Evolutionary conservation across 371 early-diverging fungal species (phyloP).

Genomic region (Basidiobolus meristosporus): DNA sequence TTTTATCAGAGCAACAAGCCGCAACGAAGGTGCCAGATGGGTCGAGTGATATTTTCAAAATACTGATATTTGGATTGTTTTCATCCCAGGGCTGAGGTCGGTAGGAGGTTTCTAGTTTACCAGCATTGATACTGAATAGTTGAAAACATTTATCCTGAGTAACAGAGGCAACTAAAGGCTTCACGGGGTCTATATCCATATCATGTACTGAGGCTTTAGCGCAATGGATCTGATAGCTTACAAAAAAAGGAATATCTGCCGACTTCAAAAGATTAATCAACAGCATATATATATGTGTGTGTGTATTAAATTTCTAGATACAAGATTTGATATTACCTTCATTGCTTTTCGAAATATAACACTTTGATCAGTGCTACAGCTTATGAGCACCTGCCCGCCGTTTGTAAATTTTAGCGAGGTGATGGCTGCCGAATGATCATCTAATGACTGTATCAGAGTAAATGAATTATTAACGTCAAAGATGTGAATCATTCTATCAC

Average conservation of each 20-base stretch:
- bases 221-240: conserved; percentile 46
- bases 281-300: too few species aligned
- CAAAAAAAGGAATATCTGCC: conserved; percentile 11
- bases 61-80: conserved; percentile 26
- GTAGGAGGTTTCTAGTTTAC: conserved; percentile 38
- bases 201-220: conserved; percentile 58
- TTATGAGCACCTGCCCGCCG: conserved; percentile 40
- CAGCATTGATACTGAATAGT: conserved; percentile 34
- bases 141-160: conserved; percentile 50
- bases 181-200: conserved; percentile 35
- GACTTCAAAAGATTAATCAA: too few species aligned
- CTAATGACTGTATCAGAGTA: conserved; percentile 51
- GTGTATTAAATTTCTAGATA: too few species aligned
- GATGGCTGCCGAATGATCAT: conserved; percentile 74
- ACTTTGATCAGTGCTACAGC: conserved; percentile 73
- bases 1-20: conserved; percentile 52
- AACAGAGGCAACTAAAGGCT: conserved; percentile 34
- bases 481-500: conserved; percentile 65
- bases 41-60: conserved; percentile 45
- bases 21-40: conserved; percentile 53
- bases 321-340: too few species aligned
- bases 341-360: conserved; percentile 31
- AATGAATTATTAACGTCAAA: conserved; percentile 40
- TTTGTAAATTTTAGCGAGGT: conserved; percentile 51
- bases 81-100: conserved; percentile 32